These are phyloP conservation scores for Leucocoprinus leucothites DNA, from an alignment of 768 basidiomycete species.

Conservation along the genomic window DNA sequence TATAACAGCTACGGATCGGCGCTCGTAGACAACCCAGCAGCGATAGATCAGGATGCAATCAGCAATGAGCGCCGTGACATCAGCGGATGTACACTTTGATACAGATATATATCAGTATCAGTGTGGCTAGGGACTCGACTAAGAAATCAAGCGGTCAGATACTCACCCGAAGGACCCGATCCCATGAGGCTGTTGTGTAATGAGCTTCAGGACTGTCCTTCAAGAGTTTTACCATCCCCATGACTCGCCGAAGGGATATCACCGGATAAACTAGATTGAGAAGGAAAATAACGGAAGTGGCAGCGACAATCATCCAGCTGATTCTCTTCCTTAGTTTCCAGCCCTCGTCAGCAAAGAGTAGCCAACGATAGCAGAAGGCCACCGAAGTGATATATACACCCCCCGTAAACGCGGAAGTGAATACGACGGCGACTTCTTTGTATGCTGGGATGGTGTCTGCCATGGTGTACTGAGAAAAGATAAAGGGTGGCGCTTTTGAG, in stretches of 20 bases:
- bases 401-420: neutral
- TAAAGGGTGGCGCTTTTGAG: no score
- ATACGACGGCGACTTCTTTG: neutral
- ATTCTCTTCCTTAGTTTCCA: neutral
- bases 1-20: neutral
- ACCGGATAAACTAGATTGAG: neutral
- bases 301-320: neutral
- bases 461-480: no score
- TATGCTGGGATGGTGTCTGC: no score
- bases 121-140: no score
- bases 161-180: no score
- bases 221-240: no score
- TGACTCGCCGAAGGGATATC: neutral
- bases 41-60: neutral
- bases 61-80: neutral
- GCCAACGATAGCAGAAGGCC: neutral
- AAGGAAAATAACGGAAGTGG: neutral
- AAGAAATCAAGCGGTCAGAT: no score
- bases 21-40: neutral
- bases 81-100: no score
- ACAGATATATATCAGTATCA: no score
- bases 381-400: neutral
- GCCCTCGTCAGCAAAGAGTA: neutral
- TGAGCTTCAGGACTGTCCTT: no score
- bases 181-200: no score